Evolutionary conservation across 768 basidiomycete species (phyloP).

Genomic region (Mycena leptocephala): DNA sequence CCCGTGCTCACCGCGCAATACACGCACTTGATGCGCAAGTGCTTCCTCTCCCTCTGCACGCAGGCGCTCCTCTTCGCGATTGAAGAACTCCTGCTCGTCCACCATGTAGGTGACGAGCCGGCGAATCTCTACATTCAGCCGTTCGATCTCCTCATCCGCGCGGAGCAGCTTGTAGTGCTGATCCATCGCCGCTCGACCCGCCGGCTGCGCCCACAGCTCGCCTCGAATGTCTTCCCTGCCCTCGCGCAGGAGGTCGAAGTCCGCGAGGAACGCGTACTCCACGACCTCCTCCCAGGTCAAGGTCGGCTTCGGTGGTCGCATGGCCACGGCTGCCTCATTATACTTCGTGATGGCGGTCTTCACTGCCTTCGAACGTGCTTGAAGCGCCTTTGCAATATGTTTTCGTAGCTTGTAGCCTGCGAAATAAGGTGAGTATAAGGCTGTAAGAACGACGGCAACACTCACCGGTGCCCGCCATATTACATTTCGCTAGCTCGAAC

Average conservation of each 20-base stretch:
- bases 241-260: conserved; percentile 40
- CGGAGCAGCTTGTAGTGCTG: conserved; percentile 34
- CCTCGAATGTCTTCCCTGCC: conserved; percentile 25
- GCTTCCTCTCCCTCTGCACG: background rate
- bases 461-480: conserved; percentile 44
- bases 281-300: conserved; percentile 43
- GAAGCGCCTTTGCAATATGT: conserved; percentile 40
- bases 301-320: conserved; percentile 14
- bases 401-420: conserved; percentile 46
- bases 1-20: background rate
- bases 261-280: conserved; percentile 40
- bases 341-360: conserved; percentile 13
- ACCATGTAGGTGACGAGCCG: conserved; percentile 37
- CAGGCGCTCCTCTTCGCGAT: conserved; percentile 3
- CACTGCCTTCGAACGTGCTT: conserved; percentile 37
- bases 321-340: conserved; percentile 24
- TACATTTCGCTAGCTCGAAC: conserved; percentile 41
- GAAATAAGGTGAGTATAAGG: background rate
- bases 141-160: conserved; percentile 41
- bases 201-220: conserved; percentile 33
- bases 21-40: background rate
- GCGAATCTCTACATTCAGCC: conserved; percentile 42
- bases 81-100: conserved; percentile 30
- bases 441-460: background rate
- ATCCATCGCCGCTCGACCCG: conserved; percentile 30